phyloP scores from a whole-genome alignment of 192 early-diverging fungal species.

The Entomortierella chlamydospora region DNA sequence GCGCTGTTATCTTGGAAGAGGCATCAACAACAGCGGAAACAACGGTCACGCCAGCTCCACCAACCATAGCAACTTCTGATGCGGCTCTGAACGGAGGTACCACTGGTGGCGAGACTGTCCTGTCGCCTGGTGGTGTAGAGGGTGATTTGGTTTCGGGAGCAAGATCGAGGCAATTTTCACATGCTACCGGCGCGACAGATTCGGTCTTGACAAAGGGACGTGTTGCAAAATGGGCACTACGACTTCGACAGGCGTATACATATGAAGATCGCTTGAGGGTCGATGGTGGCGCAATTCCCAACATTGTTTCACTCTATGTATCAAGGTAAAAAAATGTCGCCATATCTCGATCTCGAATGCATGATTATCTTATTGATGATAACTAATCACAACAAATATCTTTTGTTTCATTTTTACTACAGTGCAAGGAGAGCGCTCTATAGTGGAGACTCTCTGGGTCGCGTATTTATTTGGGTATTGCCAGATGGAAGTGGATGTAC shows the following conservation, averaged over 20 bases:
- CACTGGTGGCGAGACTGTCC: not conserved
- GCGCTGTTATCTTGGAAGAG: not conserved
- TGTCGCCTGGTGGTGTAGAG: not conserved
- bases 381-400: not conserved
- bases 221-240: conserved; percentile 49
- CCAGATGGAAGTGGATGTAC: conserved; percentile 62
- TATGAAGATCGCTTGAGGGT: conserved; percentile 52
- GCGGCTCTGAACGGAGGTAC: not conserved
- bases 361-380: not conserved
- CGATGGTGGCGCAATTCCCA: conserved; percentile 35
- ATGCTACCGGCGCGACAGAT: not conserved
- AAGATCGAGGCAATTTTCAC: not conserved
- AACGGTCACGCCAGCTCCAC: not conserved
- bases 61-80: not conserved
- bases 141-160: not conserved
- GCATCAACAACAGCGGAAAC: not conserved
- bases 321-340: conserved; percentile 46
- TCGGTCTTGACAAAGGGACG: conserved; percentile 22
- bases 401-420: not conserved
- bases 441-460: conserved; percentile 62
- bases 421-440: conserved; percentile 59
- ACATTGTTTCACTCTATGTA: conserved; percentile 56
- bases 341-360: not conserved
- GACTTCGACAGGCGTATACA: conserved; percentile 50
- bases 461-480: conserved; percentile 61